Conservation (phyloP, 1,284 basidiomycete genomes). For the Marasmius tenuissimus region DNA sequence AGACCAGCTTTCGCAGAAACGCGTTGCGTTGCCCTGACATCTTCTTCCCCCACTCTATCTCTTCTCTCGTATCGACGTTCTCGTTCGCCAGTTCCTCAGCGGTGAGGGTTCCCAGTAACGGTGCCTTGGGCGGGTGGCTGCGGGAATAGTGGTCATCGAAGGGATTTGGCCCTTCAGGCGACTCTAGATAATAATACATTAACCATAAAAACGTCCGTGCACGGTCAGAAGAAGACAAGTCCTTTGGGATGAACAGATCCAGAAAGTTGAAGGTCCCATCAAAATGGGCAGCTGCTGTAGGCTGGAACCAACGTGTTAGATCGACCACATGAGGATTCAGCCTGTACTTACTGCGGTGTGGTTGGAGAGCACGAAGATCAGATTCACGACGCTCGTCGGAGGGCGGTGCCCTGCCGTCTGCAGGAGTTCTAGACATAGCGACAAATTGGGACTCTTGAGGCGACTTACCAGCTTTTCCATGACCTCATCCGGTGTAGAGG, state of each 20-base stretch:
- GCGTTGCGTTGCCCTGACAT: slow-evolving; percentile 66
- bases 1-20: slow-evolving; percentile 63
- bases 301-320: slow-evolving; percentile 37
- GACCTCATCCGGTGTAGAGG: slow-evolving; percentile 72
- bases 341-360: slow-evolving; percentile 57
- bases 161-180: slow-evolving; percentile 55
- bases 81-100: slow-evolving; percentile 51
- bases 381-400: slow-evolving; percentile 79
- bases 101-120: slow-evolving; percentile 49
- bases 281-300: slow-evolving; percentile 71
- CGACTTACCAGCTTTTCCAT: slow-evolving; percentile 57
- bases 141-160: slow-evolving; percentile 61
- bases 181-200: slow-evolving; percentile 76
- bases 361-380: slow-evolving; percentile 74
- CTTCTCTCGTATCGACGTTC: slow-evolving; percentile 69
- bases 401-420: slow-evolving; percentile 62
- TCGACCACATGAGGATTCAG: background rate
- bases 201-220: slow-evolving; percentile 80
- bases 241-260: slow-evolving; percentile 78
- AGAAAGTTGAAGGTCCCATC: slow-evolving; percentile 74
- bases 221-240: slow-evolving; percentile 68
- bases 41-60: slow-evolving; percentile 61
- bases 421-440: background rate
- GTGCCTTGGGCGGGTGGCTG: slow-evolving; percentile 51
- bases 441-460: background rate